Evolutionary conservation across 345 rosid species (phyloP).

Genomic region (Raphanus sativus): DNA sequence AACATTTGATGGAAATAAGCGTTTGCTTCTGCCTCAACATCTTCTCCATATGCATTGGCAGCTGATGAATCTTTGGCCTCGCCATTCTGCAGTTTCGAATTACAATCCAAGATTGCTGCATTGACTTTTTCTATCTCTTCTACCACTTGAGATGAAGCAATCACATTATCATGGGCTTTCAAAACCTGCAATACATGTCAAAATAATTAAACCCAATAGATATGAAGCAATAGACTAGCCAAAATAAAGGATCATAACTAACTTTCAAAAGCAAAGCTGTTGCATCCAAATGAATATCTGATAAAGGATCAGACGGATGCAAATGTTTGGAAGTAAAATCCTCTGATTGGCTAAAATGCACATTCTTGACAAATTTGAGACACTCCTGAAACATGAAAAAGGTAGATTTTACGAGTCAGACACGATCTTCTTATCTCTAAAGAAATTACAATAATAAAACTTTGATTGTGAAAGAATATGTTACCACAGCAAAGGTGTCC

Average conservation of each 20-base stretch:
- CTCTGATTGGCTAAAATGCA: background rate
- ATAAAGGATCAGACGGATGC: background rate
- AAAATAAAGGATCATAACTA: slow-evolving; percentile 20
- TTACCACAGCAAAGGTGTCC: background rate
- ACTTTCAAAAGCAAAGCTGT: slow-evolving; percentile 73
- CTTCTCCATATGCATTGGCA: slow-evolving; percentile 69
- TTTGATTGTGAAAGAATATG: background rate
- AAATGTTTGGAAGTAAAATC: background rate
- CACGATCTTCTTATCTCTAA: background rate
- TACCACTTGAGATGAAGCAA: slow-evolving; percentile 52
- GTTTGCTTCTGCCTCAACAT: slow-evolving; percentile 91
- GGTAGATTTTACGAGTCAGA: background rate
- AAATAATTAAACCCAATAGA: slow-evolving; percentile 9
- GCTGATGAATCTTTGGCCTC: slow-evolving; percentile 62
- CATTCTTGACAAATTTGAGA: background rate
- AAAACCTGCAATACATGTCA: slow-evolving; percentile 53
- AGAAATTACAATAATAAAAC: background rate
- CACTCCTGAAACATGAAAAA: background rate
- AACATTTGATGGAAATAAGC: slow-evolving; percentile 95
- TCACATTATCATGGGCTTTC: slow-evolving; percentile 50
- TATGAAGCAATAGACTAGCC: background rate
- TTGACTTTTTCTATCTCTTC: slow-evolving; percentile 78
- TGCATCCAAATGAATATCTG: slow-evolving; percentile 50
- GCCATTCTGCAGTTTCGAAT: slow-evolving; percentile 69
- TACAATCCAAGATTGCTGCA: slow-evolving; percentile 51